A percentile compares a stretch with the other conserved stretches of the same genome.
phyloP scores from a whole-genome alignment of 768 basidiomycete species.

The Sporobolomyces pararoseus region DNA sequence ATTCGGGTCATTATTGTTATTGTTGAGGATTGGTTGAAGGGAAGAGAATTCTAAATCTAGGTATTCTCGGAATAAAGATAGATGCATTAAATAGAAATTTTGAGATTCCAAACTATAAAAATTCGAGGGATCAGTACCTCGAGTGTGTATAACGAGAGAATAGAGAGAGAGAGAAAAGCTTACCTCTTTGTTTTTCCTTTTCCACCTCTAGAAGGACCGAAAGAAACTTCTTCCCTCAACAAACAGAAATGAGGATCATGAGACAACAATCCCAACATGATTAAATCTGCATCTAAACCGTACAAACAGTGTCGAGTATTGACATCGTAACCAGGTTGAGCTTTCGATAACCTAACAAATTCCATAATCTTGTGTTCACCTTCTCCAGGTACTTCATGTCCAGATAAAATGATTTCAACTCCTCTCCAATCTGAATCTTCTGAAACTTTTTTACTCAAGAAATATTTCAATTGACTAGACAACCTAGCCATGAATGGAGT shows the following conservation, averaged over 20 bases:
- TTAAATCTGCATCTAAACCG: slow-evolving; percentile 94
- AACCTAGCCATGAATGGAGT: slow-evolving; percentile 92
- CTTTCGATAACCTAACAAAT: slow-evolving; percentile 88
- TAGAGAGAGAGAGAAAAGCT: not conserved
- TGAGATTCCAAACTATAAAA: slow-evolving; percentile 62
- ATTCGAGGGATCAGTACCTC: not conserved
- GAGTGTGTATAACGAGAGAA: not conserved
- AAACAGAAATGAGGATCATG: slow-evolving; percentile 99
- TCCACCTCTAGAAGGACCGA: slow-evolving; percentile 76
- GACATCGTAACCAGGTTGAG: slow-evolving; percentile 92
- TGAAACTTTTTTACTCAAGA: slow-evolving; percentile 94
- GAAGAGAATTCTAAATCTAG: slow-evolving; percentile 85
- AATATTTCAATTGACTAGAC: slow-evolving; percentile 89
- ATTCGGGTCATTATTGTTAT: slow-evolving; percentile 53
- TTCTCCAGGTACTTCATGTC: slow-evolving; percentile 94
- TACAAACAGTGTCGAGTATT: slow-evolving; percentile 97
- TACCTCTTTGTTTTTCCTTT: slow-evolving; percentile 55
- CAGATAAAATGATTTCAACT: slow-evolving; percentile 86
- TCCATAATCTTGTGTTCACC: slow-evolving; percentile 99
- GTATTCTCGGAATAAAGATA: slow-evolving; percentile 93
- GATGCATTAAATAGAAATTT: slow-evolving; percentile 90
- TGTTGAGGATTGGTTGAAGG: slow-evolving; percentile 43
- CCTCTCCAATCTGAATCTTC: slow-evolving; percentile 95
- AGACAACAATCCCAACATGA: slow-evolving; percentile 94
- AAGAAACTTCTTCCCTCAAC: slow-evolving; percentile 95